Percentiles rank a stretch among this genome's conserved stretches.
Evolutionary conservation across 2,329 filamentous ascomycete genomes (phyloP).

Genomic region (Epichloe gansuensis): DNA sequence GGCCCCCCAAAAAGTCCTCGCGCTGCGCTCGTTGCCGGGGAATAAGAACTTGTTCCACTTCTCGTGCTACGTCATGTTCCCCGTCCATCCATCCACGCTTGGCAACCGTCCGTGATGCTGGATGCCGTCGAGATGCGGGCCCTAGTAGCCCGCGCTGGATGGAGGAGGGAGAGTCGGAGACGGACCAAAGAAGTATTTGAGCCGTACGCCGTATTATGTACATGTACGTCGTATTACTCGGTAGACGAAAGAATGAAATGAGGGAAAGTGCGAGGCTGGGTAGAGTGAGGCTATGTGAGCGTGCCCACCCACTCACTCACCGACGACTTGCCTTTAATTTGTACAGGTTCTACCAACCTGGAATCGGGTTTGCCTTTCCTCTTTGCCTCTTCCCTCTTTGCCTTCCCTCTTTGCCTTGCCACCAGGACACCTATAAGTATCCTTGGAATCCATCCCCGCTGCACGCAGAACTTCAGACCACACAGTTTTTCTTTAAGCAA

Average conservation of each 20-base stretch:
- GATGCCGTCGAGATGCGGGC: background rate
- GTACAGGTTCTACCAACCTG: background rate
- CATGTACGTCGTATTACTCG: too few species aligned
- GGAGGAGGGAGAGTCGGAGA: background rate
- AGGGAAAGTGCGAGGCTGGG: background rate
- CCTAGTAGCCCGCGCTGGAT: background rate
- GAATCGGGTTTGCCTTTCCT: background rate
- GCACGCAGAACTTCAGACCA: background rate
- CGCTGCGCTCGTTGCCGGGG: background rate
- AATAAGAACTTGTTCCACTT: background rate
- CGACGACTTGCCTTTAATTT: too few species aligned
- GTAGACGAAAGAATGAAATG: too few species aligned
- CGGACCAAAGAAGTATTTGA: too few species aligned
- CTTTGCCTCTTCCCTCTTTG: too few species aligned
- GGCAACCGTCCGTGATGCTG: background rate
- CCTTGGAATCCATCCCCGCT: background rate
- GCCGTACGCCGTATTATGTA: too few species aligned
- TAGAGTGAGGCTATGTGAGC: too few species aligned
- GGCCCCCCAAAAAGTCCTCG: background rate
- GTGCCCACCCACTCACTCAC: background rate
- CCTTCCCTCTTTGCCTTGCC: background rate
- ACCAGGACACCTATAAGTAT: constrained; percentile 1
- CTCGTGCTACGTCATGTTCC: background rate
- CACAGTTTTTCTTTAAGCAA: background rate
- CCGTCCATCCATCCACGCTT: background rate